phyloP scores from a whole-genome alignment of 1,139 yeast genomes.

The Candida tetrigidarum region DNA sequence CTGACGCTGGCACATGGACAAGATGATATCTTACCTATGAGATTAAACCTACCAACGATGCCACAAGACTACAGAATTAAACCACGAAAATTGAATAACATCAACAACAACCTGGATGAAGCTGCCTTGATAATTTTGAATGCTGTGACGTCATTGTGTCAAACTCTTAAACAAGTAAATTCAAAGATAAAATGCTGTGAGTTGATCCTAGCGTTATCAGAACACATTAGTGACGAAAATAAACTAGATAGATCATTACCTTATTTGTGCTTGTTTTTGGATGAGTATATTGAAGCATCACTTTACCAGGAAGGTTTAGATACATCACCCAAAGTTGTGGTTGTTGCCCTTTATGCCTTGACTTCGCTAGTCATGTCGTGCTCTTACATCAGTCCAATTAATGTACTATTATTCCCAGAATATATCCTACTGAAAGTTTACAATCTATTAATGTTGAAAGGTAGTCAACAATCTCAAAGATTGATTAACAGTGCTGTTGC shows the following conservation, averaged over 20 bases:
- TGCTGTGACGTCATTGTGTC: conserved; percentile 63
- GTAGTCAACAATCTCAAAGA: conserved; percentile 22
- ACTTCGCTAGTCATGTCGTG: conserved; percentile 69
- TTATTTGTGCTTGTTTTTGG: conserved; percentile 57
- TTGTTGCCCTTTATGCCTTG: conserved; percentile 56
- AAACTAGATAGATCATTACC: conserved; percentile 89
- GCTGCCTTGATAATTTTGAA: conserved; percentile 68
- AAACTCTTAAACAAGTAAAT: conserved; percentile 65
- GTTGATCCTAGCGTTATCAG: conserved; percentile 74
- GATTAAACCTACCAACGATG: conserved; percentile 55
- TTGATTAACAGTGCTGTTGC: conserved; percentile 50
- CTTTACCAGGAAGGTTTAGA: conserved; percentile 10
- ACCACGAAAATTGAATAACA: conserved; percentile 31
- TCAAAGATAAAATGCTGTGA: conserved; percentile 77
- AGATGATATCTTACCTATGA: conserved; percentile 35
- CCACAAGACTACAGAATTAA: conserved; percentile 46
- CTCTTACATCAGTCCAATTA: conserved; percentile 72
- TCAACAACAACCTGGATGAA: conserved; percentile 35
- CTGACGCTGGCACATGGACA: too few species aligned
- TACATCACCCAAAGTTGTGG: conserved; percentile 53
- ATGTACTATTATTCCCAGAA: conserved; percentile 77
- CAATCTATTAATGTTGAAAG: conserved; percentile 35
- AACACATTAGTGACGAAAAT: conserved; percentile 77
- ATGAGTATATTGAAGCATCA: conserved; percentile 33
- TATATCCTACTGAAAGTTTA: conserved; percentile 77